A percentile compares a stretch with the other conserved stretches of the same genome.
Conservation (phyloP, 495 filamentous ascomycete species). For the Darksidea phi region DNA sequence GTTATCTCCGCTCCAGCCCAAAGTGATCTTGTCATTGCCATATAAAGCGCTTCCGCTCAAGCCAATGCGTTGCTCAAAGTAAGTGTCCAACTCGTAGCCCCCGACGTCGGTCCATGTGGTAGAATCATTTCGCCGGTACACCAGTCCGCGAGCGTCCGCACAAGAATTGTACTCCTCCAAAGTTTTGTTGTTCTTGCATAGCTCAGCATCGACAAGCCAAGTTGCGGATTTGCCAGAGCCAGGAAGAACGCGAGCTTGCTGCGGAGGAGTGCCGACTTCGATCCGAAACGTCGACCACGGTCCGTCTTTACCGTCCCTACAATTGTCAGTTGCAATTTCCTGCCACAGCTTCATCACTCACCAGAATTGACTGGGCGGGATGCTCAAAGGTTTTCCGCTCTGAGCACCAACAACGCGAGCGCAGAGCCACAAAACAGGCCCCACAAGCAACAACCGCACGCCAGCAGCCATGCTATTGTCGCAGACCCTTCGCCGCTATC, state of each 20-base stretch:
- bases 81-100: constrained; percentile 34
- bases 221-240: constrained; percentile 24
- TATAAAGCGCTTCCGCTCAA: constrained; percentile 36
- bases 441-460: not conserved
- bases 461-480: not conserved
- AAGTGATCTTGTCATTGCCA: constrained; percentile 39
- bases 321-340: not conserved
- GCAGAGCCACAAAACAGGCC: constrained; percentile 2
- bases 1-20: constrained; percentile 36
- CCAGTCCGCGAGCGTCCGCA: constrained; percentile 46
- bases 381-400: constrained; percentile 24
- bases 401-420: not conserved
- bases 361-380: constrained; percentile 31
- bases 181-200: constrained; percentile 39
- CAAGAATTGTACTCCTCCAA: constrained; percentile 43
- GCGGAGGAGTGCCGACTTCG: constrained; percentile 32
- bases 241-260: constrained; percentile 30
- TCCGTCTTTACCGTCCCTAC: constrained; percentile 33
- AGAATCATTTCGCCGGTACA: constrained; percentile 51
- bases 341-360: not conserved
- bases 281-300: constrained; percentile 36
- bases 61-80: constrained; percentile 34
- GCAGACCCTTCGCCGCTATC: not conserved
- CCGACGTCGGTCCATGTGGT: constrained; percentile 49
- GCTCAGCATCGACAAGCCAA: constrained; percentile 34